A percentile compares a stretch with the other conserved stretches of the same genome.
phyloP scores from a whole-genome alignment of 352 stramenopile species.

The Pythium pyrilobum region DNA sequence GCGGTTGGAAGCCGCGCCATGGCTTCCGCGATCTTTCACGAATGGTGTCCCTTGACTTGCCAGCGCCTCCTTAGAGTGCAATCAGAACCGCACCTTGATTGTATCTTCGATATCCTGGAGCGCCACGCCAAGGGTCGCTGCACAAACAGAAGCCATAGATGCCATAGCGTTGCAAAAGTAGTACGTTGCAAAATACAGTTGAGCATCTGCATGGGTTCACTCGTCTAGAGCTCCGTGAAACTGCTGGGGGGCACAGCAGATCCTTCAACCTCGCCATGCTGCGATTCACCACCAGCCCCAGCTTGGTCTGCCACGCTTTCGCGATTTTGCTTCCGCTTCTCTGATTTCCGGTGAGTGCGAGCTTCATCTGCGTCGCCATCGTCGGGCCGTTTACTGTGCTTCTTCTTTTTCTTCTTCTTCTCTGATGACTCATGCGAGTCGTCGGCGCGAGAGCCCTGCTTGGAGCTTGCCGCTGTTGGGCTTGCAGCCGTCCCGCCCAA shows the following conservation, averaged over 20 bases:
- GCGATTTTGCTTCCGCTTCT: constrained; percentile 7
- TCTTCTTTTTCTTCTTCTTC: constrained; percentile 20
- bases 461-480: not conserved
- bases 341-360: not conserved
- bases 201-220: not conserved
- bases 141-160: no score
- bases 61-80: no score
- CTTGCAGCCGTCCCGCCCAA: not conserved
- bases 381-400: constrained; percentile 4
- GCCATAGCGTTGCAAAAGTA: no score
- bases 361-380: not conserved
- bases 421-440: not conserved
- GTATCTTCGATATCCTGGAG: no score
- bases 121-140: no score
- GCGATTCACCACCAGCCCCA: no score
- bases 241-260: not conserved
- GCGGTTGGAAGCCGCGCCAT: no score
- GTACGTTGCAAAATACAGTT: not conserved
- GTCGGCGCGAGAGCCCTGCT: not conserved
- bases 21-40: constrained; percentile 5
- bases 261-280: not conserved
- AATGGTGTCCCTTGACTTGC: no score
- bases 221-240: not conserved
- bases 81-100: no score
- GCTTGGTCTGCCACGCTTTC: not conserved